These are phyloP conservation scores for Pascua guehoae DNA, from an alignment of 1,284 basidiomycete genomes.

Conservation along the genomic window DNA sequence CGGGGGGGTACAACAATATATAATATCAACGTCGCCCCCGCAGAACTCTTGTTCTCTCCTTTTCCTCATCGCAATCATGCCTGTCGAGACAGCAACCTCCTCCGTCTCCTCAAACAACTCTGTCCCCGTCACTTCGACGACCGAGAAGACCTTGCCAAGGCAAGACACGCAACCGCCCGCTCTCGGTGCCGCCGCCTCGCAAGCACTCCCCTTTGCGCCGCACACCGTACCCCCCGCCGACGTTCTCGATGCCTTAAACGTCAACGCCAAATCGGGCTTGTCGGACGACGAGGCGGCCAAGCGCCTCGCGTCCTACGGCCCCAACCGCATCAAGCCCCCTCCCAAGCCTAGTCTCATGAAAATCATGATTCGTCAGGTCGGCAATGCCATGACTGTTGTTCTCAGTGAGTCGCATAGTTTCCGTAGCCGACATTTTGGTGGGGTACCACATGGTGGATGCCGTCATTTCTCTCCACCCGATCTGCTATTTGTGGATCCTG, in stretches of 20 bases:
- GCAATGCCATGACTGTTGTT: slow-evolving; percentile 49
- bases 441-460: neutral
- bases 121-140: too few species aligned
- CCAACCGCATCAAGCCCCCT: slow-evolving; percentile 49
- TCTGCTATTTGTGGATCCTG: too few species aligned
- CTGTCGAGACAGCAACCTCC: too few species aligned
- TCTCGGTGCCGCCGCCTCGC: too few species aligned
- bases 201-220: slow-evolving; percentile 29
- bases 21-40: too few species aligned
- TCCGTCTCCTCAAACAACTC: too few species aligned
- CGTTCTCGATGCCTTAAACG: slow-evolving; percentile 41
- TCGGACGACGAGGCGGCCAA: slow-evolving; percentile 27
- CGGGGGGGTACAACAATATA: too few species aligned
- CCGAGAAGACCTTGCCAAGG: too few species aligned
- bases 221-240: slow-evolving; percentile 39
- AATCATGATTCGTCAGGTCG: slow-evolving; percentile 42
- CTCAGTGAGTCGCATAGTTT: slow-evolving; percentile 33
- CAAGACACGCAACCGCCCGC: too few species aligned
- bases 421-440: neutral
- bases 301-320: slow-evolving; percentile 43
- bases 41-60: too few species aligned
- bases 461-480: too few species aligned
- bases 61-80: too few species aligned
- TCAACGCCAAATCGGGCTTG: slow-evolving; percentile 38
- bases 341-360: slow-evolving; percentile 37